Evolutionary conservation across 805 yeast species (phyloP).

Genomic region (Lipomyces yamanashiensis): DNA sequence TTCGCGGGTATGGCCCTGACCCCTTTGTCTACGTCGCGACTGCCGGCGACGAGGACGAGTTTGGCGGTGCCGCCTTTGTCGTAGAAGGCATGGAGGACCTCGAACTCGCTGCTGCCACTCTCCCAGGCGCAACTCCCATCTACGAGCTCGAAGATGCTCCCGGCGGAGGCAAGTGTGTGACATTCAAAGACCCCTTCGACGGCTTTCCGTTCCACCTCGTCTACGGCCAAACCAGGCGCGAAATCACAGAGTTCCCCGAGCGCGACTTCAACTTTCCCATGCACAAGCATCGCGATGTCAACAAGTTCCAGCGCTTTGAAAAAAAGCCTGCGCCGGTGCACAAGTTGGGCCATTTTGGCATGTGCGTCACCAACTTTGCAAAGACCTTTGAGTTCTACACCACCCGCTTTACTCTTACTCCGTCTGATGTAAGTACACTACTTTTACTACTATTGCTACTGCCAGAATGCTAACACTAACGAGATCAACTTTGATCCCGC

Average conservation of each 20-base stretch:
- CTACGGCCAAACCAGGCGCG: background rate
- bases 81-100: constrained; percentile 1
- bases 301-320: constrained; percentile 5
- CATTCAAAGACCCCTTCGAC: constrained; percentile 2
- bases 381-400: constrained; percentile 1
- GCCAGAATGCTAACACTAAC: background rate
- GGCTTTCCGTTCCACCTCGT: constrained; percentile 5
- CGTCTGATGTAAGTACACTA: background rate
- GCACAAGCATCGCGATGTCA: constrained; percentile 9
- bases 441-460: background rate
- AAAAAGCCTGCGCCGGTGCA: constrained; percentile 3
- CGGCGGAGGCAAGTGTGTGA: constrained; percentile 5
- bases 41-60: constrained; percentile 2
- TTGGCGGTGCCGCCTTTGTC: constrained; percentile 4
- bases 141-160: constrained; percentile 2
- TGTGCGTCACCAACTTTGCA: constrained; percentile 11
- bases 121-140: background rate
- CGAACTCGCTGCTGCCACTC: background rate
- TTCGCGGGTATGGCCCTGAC: constrained; percentile 6
- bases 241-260: constrained; percentile 5
- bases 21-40: background rate
- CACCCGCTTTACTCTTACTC: background rate
- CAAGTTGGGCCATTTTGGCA: constrained; percentile 3
- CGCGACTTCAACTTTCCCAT: constrained; percentile 4
- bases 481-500: background rate